A percentile compares a stretch with the other conserved stretches of the same genome.
Evolutionary conservation across 768 basidiomycete genomes (phyloP).

Genomic region (Hypsizygus marmoreus): DNA sequence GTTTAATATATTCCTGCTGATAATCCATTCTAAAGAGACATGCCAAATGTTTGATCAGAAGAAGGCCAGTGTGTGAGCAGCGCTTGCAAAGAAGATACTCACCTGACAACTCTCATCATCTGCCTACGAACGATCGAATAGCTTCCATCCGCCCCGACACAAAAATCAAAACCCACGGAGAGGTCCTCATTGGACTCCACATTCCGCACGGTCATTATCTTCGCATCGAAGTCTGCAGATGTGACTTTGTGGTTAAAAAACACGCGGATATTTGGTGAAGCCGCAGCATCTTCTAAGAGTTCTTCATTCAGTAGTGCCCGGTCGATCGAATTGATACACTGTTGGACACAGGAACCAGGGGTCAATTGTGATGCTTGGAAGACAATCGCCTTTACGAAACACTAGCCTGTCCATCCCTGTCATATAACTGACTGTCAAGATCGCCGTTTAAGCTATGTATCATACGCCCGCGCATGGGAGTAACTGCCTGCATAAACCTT

Average conservation of each 20-base stretch:
- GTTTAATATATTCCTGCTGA: constrained; percentile 91
- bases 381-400: constrained; percentile 11
- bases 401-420: constrained; percentile 80
- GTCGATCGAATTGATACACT: constrained; percentile 96
- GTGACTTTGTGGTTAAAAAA: constrained; percentile 84
- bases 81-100: constrained; percentile 34
- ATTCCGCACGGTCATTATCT: constrained; percentile 55
- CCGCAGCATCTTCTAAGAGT: constrained; percentile 76
- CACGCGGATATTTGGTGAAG: constrained; percentile 60
- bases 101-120: constrained; percentile 95
- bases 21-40: constrained; percentile 83
- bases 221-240: constrained; percentile 72
- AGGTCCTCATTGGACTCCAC: constrained; percentile 41
- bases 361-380: constrained; percentile 16
- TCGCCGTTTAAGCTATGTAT: constrained; percentile 79
- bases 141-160: constrained; percentile 92
- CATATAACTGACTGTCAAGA: constrained; percentile 84
- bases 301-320: constrained; percentile 84
- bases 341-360: constrained; percentile 25
- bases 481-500: constrained; percentile 73
- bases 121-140: constrained; percentile 90
- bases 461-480: constrained; percentile 96
- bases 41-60: constrained; percentile 37
- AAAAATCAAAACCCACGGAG: constrained; percentile 68
- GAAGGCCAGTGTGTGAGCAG: constrained; percentile 26